These are phyloP conservation scores for Chytridium lagenaria DNA, from an alignment of 371 early-diverging fungal species.

Conservation along the genomic window DNA sequence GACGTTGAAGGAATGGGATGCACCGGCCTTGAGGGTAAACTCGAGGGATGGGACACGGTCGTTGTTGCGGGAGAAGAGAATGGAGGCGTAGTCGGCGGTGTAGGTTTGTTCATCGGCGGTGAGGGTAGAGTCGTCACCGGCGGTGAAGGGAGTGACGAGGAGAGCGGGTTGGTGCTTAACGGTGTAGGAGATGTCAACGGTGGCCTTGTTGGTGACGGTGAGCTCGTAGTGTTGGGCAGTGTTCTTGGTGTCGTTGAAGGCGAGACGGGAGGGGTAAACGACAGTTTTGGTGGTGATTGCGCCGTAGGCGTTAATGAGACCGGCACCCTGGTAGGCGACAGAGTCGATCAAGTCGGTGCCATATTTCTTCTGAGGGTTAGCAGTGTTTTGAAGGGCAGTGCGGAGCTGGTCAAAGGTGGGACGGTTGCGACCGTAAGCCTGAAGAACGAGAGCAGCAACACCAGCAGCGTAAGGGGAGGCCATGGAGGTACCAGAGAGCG, in stretches of 20 bases:
- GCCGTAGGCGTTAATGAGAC: conserved; percentile 69
- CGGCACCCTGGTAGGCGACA: conserved; percentile 73
- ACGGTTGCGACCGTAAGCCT: conserved; percentile 10
- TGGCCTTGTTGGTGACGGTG: conserved; percentile 64
- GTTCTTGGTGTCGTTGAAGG: conserved; percentile 66
- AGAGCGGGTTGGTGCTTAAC: conserved; percentile 50
- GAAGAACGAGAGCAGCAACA: conserved; percentile 32
- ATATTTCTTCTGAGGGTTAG: conserved; percentile 49
- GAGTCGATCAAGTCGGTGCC: conserved; percentile 50
- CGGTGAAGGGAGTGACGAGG: conserved; percentile 2
- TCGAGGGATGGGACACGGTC: background rate
- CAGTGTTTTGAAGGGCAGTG: conserved; percentile 23
- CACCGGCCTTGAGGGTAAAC: conserved; percentile 29
- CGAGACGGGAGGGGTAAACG: conserved; percentile 62
- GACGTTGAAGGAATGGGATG: conserved; percentile 22
- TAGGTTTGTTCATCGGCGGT: conserved; percentile 11
- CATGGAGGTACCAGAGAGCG: conserved; percentile 57
- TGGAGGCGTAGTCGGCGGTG: conserved; percentile 27
- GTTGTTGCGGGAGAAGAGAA: conserved; percentile 19
- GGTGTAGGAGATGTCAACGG: conserved; percentile 57
- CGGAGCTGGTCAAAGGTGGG: background rate
- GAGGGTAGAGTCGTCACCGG: conserved; percentile 33
- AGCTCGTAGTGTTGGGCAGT: conserved; percentile 55
- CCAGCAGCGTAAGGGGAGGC: conserved; percentile 49
- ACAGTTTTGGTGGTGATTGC: conserved; percentile 61